Conservation (phyloP, 2,329 filamentous ascomycete genomes). For the Ilyonectria destructans region DNA sequence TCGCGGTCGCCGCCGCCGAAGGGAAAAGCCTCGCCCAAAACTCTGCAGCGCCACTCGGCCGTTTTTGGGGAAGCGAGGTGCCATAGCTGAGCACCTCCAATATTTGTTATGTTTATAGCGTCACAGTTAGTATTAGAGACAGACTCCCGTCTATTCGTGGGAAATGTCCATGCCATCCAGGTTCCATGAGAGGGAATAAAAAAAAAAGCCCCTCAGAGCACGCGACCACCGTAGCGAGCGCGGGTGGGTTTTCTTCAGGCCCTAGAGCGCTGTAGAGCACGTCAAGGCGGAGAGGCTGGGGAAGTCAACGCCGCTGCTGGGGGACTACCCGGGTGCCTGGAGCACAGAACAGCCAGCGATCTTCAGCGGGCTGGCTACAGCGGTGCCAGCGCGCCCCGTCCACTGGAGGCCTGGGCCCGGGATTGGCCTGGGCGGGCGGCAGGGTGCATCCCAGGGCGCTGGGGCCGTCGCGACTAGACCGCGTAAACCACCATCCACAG, state of each 20-base stretch:
- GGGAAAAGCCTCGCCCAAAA: conserved; percentile 43
- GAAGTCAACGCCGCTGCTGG: conserved; percentile 1
- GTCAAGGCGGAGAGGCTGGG: conserved; percentile 2
- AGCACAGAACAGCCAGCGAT: not conserved
- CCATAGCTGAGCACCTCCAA: not conserved
- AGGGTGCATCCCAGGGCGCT: too few species aligned
- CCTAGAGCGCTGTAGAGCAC: not conserved
- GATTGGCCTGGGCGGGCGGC: too few species aligned
- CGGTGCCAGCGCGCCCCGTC: not conserved
- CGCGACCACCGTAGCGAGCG: not conserved
- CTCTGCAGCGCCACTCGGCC: conserved; percentile 47
- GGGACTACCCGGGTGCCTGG: too few species aligned
- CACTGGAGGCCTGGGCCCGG: not conserved
- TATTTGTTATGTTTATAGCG: not conserved
- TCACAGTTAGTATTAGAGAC: too few species aligned
- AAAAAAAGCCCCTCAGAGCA: not conserved
- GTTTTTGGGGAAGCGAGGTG: conserved; percentile 22
- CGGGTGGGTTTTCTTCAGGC: not conserved
- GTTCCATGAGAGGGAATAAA: not conserved
- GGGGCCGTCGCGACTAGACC: conserved; percentile 51
- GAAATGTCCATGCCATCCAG: not conserved
- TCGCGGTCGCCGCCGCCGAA: conserved; percentile 7
- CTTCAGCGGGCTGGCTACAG: not conserved
- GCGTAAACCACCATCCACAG: conserved; percentile 47
- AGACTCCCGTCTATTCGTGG: not conserved